These are phyloP conservation scores for Artemisia tridentata DNA, from an alignment of 129 eudicot species.

Conservation along the genomic window DNA sequence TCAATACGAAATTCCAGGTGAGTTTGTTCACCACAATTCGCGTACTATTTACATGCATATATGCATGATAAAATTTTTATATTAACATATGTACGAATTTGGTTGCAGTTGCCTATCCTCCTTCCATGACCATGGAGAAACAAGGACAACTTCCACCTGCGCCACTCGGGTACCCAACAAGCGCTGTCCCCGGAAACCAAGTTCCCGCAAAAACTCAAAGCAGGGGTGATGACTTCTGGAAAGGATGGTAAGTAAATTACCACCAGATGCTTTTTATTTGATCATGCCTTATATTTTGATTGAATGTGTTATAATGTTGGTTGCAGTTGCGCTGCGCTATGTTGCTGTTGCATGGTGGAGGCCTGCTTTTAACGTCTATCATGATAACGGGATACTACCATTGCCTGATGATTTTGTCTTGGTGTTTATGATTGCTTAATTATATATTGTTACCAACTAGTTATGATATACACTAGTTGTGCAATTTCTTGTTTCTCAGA, in stretches of 20 bases:
- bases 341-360: conserved; percentile 62
- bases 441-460: too few relatives aligned
- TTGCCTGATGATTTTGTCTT: not conserved
- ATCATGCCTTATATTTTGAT: conserved; percentile 1
- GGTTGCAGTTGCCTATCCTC: conserved; percentile 45
- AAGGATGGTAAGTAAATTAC: conserved; percentile 48
- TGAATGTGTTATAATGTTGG: not conserved
- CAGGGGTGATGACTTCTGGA: conserved; percentile 62
- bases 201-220: conserved; percentile 20
- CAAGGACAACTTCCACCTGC: conserved; percentile 7
- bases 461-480: not conserved
- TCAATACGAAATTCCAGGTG: not conserved
- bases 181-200: conserved; percentile 8
- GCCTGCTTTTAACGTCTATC: conserved; percentile 5
- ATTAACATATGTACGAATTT: not conserved
- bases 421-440: not conserved
- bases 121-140: conserved; percentile 32
- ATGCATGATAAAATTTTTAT: not conserved
- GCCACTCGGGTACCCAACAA: conserved; percentile 54
- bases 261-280: too few relatives aligned
- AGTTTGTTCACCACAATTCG: not conserved
- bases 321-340: conserved; percentile 40
- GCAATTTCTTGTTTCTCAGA: not conserved
- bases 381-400: not conserved
- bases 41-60: not conserved